A percentile compares a stretch with the other conserved stretches of the same genome.
Conservation (phyloP, 2,329 filamentous ascomycete species). For the Fusarium algeriense region DNA sequence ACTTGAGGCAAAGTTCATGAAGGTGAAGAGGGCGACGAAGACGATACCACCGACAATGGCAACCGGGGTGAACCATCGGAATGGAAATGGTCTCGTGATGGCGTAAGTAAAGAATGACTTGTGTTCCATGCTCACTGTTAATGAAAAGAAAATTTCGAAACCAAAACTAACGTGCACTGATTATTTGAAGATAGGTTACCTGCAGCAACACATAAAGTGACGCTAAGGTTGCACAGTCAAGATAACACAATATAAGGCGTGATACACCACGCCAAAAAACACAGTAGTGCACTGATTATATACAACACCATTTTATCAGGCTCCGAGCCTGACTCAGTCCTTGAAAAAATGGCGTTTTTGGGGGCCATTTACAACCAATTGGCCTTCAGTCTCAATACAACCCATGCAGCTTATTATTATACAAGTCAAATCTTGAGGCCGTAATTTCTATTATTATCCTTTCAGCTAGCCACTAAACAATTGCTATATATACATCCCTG, state of each 20-base stretch:
- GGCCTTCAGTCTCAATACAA: background rate
- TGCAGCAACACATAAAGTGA: too few relatives aligned
- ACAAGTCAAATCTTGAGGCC: background rate
- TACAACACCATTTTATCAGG: background rate
- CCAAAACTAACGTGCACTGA: background rate
- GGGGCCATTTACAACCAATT: background rate
- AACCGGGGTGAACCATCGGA: background rate
- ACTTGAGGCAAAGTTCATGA: background rate
- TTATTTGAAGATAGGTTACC: too few relatives aligned
- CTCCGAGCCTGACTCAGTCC: background rate
- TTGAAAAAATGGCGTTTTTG: background rate
- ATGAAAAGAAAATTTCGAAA: accelerated
- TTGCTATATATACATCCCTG: accelerated
- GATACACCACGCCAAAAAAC: too few relatives aligned
- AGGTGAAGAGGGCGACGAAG: background rate
- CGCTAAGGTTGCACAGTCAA: too few relatives aligned
- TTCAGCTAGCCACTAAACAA: accelerated
- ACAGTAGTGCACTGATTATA: background rate
- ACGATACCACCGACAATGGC: background rate
- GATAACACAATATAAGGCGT: too few relatives aligned
- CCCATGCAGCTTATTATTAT: background rate
- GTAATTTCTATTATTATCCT: background rate
- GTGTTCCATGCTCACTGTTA: background rate
- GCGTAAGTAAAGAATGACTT: background rate
- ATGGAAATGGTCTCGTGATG: background rate